Evolutionary conservation across 2,329 filamentous ascomycete genomes (phyloP), one percentile per base, ranked within the genome.

Genomic region (Clathrospora elynae): DNA sequence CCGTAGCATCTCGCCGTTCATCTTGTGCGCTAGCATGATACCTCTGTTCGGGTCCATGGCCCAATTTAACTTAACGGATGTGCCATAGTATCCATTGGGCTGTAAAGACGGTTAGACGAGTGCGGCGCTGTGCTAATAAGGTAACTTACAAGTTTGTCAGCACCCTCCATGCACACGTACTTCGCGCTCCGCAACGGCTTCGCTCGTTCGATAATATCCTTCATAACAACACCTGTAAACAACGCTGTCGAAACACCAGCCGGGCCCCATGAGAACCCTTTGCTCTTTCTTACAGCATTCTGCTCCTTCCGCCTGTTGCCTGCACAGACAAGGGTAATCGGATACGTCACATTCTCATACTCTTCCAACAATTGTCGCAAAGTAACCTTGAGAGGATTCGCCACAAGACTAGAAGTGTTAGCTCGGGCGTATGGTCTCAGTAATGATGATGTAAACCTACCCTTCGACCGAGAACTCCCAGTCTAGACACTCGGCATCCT

Each of bases 271-370:
- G 90, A 95, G 72, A 96, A 96, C 0, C 91, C 91, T 60, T 96
- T 95, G 1, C 88, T 89, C 68, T 96, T 96, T 11, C 89, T 80
- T 3, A 96, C 88, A 36, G 89, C 78, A 57, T 96, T 96, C 65
- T 96, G 91, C 71, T 96, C 91, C 72, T 96, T 96, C 20, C 91
- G 81, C 46, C 91, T 80, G 68, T 96, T 96, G 1, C 91, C 91
- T 3, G 91, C 91, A 67, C 91, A 96, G 14, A 96, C 90, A 1
- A 96, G 79, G 0, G 91, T 96, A 46, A 96, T 79, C 0, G 91
- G 91, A 44, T 87, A 88, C 2, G 90, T 96, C 17, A 89, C 80
- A 64, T 95, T 88, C 40, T 91, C 84, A 59, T 87, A 95, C 6
- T 87, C 79, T 23, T 78, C 73, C 20, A 95, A 74, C 1, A 96